These are phyloP conservation scores for Powellomyces hirtus DNA, from an alignment of 192 early-diverging fungal genomes.

Conservation along the genomic window DNA sequence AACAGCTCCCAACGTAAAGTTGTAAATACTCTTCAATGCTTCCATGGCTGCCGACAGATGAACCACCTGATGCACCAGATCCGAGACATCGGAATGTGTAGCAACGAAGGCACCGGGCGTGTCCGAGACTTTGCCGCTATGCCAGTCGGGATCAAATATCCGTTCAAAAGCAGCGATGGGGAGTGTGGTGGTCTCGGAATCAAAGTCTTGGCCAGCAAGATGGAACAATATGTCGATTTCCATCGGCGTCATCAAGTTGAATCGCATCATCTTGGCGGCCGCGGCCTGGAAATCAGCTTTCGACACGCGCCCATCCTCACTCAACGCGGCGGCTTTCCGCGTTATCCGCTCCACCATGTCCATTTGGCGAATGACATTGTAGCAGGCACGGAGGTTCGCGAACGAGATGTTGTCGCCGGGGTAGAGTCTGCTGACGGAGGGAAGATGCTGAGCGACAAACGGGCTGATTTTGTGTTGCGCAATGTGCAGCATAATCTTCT, in stretches of 20 bases:
- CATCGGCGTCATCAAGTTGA: conserved; percentile 68
- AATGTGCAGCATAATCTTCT: conserved; percentile 60
- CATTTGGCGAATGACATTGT: conserved; percentile 46
- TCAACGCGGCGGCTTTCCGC: conserved; percentile 47
- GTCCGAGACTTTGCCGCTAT: conserved; percentile 1
- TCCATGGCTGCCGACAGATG: conserved; percentile 42
- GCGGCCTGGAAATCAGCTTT: conserved; percentile 62
- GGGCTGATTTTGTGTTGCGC: conserved; percentile 67
- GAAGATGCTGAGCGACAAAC: conserved; percentile 60
- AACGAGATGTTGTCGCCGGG: conserved; percentile 61
- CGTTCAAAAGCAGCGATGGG: conserved; percentile 21
- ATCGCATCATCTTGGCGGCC: conserved; percentile 54
- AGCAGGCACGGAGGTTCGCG: conserved; percentile 48
- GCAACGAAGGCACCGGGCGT: conserved; percentile 16
- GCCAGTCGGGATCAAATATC: not conserved
- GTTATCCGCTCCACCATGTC: conserved; percentile 68
- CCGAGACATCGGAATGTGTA: conserved; percentile 22
- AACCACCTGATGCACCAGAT: conserved; percentile 10
- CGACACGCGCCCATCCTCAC: conserved; percentile 53
- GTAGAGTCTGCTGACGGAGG: conserved; percentile 58
- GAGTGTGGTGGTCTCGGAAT: conserved; percentile 4
- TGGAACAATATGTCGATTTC: conserved; percentile 72
- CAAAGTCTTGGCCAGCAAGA: conserved; percentile 43
- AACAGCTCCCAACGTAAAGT: conserved; percentile 80
- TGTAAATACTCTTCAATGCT: conserved; percentile 59